Evolutionary conservation across 495 filamentous ascomycete genomes (phyloP), one percentile per base, ranked within the genome.

Genomic region (Monascus purpureus): DNA sequence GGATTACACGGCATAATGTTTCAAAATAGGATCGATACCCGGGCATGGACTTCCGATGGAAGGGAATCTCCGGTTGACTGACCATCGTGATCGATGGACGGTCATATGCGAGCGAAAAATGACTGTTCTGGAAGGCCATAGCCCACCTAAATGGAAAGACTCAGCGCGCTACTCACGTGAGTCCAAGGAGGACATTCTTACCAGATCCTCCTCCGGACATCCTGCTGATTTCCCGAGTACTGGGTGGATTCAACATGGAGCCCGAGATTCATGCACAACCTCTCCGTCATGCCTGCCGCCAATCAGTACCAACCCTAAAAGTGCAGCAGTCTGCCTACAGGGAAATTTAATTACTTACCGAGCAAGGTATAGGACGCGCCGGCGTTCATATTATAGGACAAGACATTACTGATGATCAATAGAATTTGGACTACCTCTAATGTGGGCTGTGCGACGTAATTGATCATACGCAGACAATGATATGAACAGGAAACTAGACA

Each of bases 341-440:
- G 24, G 16, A 29, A 18, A 32, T 8, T 17, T 36, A 22, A 7
- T 13, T 22, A 48, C 57, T 37, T 51, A 62, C 68, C 68, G 13
- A 73, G 61, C 34, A 76, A 47, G 13, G 65, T 67, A 51, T 73
- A 76, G 6, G 70, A 68, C n/a, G 68, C 66, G 9, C 71, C 72
- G 18, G 72, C 67, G 31, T 74, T 76, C 69, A 76, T 73, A 37
- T 72, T 74, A 45, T 75, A 75, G 18, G 67, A 70, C 12, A 75
- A 53, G 18, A 74, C 70, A 50, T 70, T 71, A 42, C 68, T 66
- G 14, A 75, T 68, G 17, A 75, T 67, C 19, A 74, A 51, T 17
- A 76, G 51, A 9, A 67, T 61, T 38, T 76, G 69, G 27, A 76
- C 71, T 24, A 59, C 61, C 36, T 73, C 68, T 17, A 75, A 42